Percentiles rank a stretch among this genome's conserved stretches.
Evolutionary conservation across 352 stramenopile species (phyloP).

Genomic region (Thraustotheca clavata): DNA sequence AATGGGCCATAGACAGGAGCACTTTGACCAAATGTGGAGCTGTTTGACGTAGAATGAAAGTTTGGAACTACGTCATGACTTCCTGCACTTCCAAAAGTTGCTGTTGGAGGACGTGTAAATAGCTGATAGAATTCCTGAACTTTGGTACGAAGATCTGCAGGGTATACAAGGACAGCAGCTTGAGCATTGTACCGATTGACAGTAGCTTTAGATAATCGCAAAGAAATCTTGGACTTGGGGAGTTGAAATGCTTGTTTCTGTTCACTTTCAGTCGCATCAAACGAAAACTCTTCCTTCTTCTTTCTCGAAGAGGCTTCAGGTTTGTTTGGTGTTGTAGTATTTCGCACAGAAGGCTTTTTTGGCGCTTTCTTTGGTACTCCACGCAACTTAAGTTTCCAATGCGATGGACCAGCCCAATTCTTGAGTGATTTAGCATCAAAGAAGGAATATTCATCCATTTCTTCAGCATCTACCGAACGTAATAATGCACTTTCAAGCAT

Average conservation of each 20-base stretch:
- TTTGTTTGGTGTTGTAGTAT: background rate
- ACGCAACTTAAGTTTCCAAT: conserved; percentile 53
- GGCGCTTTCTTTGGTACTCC: background rate
- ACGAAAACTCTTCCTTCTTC: background rate
- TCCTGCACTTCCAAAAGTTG: conserved; percentile 39
- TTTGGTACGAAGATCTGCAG: conserved; percentile 68
- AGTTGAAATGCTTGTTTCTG: conserved; percentile 9
- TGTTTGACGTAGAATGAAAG: background rate
- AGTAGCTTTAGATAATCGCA: background rate
- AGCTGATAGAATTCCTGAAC: conserved; percentile 59
- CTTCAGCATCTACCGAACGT: conserved; percentile 44
- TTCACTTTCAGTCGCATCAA: background rate
- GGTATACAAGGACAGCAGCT: conserved; percentile 54
- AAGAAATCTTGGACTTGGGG: background rate
- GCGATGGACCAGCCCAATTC: conserved; percentile 64
- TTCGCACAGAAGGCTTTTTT: background rate
- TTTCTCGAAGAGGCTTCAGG: background rate
- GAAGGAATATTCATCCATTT: conserved; percentile 66
- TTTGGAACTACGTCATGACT: background rate
- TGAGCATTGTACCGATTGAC: conserved; percentile 30
- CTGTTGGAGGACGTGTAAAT: conserved; percentile 66
- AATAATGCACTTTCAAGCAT: conserved; percentile 72
- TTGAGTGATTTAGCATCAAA: conserved; percentile 77
- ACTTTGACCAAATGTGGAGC: background rate
- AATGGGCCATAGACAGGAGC: conserved; percentile 22